Evolutionary conservation across 371 early-diverging fungal species (phyloP).

Genomic region (Syncephalastrum sp.): DNA sequence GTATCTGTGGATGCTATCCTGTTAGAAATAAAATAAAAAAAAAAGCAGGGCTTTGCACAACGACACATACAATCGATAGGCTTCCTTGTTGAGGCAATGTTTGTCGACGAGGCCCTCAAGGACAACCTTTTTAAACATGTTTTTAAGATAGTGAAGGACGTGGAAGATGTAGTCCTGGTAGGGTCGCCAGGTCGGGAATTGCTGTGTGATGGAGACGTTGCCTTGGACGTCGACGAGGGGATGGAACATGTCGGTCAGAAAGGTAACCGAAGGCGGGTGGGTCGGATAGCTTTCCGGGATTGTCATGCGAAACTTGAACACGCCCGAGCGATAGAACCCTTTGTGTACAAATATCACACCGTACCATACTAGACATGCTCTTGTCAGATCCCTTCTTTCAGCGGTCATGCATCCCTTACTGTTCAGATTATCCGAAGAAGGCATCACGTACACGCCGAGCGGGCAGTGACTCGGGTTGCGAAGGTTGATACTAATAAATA

Average conservation of each 20-base stretch:
- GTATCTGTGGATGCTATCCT: slow-evolving; percentile 32
- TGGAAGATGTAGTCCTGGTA: slow-evolving; percentile 82
- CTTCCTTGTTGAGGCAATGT: slow-evolving; percentile 73
- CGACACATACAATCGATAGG: slow-evolving; percentile 64
- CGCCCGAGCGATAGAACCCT: slow-evolving; percentile 90
- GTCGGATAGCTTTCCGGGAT: slow-evolving; percentile 89
- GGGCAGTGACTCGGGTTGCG: slow-evolving; percentile 79
- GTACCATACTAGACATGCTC: slow-evolving; percentile 64
- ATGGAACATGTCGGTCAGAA: slow-evolving; percentile 91
- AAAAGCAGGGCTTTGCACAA: too few relatives aligned
- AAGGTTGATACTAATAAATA: slow-evolving; percentile 63
- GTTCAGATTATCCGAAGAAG: slow-evolving; percentile 73
- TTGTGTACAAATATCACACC: slow-evolving; percentile 85
- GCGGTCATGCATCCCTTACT: slow-evolving; percentile 39
- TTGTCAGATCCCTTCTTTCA: background rate
- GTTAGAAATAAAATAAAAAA: too few relatives aligned
- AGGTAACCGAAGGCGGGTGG: slow-evolving; percentile 82
- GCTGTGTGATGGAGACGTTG: slow-evolving; percentile 66
- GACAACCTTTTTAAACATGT: slow-evolving; percentile 77
- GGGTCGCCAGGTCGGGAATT: slow-evolving; percentile 82
- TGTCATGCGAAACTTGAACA: slow-evolving; percentile 87
- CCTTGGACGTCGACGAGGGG: slow-evolving; percentile 86
- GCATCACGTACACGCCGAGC: slow-evolving; percentile 85
- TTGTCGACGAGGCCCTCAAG: slow-evolving; percentile 69
- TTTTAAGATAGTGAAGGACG: slow-evolving; percentile 82